Evolutionary conservation across 2,329 filamentous ascomycete genomes (phyloP).

Genomic region (Nannizziopsis barbatae): DNA sequence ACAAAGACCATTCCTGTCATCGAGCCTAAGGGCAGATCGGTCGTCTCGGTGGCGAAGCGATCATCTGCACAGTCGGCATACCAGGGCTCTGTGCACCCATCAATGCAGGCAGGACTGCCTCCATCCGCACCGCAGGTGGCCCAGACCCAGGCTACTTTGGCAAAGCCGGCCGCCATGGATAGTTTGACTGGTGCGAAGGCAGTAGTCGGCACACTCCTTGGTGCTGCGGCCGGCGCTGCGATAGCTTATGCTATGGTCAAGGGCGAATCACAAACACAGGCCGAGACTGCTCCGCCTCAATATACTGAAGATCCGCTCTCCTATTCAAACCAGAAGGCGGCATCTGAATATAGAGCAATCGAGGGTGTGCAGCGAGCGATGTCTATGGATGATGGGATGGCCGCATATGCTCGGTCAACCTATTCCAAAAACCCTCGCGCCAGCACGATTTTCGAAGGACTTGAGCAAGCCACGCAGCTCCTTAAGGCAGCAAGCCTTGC

Average conservation of each 20-base stretch:
- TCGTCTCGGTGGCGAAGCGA: conserved; percentile 2
- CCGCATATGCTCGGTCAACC: conserved; percentile 26
- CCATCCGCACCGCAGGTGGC: conserved; percentile 22
- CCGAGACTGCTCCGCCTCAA: conserved; percentile 20
- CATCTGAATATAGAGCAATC: conserved; percentile 24
- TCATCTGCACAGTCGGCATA: conserved; percentile 6
- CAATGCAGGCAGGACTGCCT: conserved; percentile 15
- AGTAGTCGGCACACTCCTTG: conserved; percentile 64
- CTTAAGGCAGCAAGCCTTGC: conserved; percentile 12
- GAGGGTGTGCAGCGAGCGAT: conserved; percentile 23
- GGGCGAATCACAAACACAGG: conserved; percentile 15
- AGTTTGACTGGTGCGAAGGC: conserved; percentile 43
- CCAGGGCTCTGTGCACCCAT: conserved; percentile 13
- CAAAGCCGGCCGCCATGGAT: conserved; percentile 7
- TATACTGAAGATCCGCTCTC: conserved; percentile 16
- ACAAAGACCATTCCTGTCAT: conserved; percentile 15
- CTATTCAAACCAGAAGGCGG: conserved; percentile 15
- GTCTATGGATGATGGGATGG: conserved; percentile 21
- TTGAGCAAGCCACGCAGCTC: conserved; percentile 20
- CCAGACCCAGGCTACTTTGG: conserved; percentile 32
- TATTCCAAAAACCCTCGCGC: conserved; percentile 33
- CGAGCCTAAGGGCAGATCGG: conserved; percentile 15
- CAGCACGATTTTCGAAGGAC: conserved; percentile 33
- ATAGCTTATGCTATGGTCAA: conserved; percentile 64
- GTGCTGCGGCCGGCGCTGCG: conserved; percentile 65